A percentile compares a stretch with the other conserved stretches of the same genome.
Conservation (phyloP, 345 rosid genomes). For the Sisymbrium altissimum region DNA sequence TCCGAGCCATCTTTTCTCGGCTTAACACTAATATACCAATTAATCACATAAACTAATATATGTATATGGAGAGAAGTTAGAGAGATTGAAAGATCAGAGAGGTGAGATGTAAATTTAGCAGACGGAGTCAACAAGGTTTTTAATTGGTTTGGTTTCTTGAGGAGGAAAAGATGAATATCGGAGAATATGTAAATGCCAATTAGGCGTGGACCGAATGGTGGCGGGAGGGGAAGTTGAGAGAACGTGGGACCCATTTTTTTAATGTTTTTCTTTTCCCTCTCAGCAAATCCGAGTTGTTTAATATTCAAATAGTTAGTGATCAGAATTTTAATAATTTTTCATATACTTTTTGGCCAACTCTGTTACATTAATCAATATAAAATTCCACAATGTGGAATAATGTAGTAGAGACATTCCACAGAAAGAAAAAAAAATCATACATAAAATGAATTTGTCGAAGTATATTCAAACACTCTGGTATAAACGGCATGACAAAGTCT, state of each 20-base stretch:
- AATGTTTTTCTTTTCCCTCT: neutral
- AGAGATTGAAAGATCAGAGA: neutral
- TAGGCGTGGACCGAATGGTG: constrained; percentile 26
- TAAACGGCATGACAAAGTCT: too few relatives aligned
- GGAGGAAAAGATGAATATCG: constrained; percentile 1
- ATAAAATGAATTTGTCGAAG: too few relatives aligned
- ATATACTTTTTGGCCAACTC: neutral
- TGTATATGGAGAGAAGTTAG: neutral
- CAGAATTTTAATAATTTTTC: neutral
- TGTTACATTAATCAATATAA: neutral
- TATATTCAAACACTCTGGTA: too few relatives aligned
- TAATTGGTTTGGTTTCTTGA: neutral
- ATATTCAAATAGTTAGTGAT: neutral
- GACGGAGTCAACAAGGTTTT: constrained; percentile 34
- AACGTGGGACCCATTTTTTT: constrained; percentile 30
- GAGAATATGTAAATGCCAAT: neutral
- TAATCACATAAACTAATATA: neutral
- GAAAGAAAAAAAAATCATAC: too few relatives aligned
- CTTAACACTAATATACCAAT: neutral
- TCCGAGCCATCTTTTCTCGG: constrained; percentile 57
- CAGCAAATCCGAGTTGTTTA: neutral
- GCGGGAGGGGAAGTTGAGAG: constrained; percentile 36
- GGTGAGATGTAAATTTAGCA: neutral
- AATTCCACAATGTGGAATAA: neutral
- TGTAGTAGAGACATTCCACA: neutral